Evolutionary conservation across 371 early-diverging fungal species (phyloP).

Genomic region (Mucor velutinosus): DNA sequence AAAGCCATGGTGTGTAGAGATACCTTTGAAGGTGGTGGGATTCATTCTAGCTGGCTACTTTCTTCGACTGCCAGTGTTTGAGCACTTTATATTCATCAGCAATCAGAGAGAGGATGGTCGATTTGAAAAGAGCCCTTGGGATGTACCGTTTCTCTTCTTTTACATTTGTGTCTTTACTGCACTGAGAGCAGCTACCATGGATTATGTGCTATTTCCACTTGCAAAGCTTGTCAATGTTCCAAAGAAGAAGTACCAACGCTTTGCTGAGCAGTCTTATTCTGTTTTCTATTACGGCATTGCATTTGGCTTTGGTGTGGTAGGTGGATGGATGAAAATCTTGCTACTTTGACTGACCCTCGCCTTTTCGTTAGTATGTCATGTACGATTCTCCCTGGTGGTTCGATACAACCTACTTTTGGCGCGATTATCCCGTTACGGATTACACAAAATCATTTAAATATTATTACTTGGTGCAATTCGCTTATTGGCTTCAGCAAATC

Average conservation of each 20-base stretch:
- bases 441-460: conserved; percentile 62
- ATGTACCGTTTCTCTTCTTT: conserved; percentile 59
- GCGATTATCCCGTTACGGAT: conserved; percentile 60
- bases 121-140: conserved; percentile 58
- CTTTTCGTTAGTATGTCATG: conserved; percentile 52
- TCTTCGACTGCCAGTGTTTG: conserved; percentile 37
- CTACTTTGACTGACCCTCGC: conserved; percentile 18
- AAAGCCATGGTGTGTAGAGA: background rate
- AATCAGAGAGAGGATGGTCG: conserved; percentile 38
- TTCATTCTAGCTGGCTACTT: conserved; percentile 27
- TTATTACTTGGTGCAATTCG: conserved; percentile 71
- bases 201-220: conserved; percentile 57
- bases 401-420: conserved; percentile 64
- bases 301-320: conserved; percentile 54
- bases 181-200: conserved; percentile 57
- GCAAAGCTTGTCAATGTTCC: conserved; percentile 42
- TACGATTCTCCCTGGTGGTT: conserved; percentile 68
- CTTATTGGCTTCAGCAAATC: conserved; percentile 78
- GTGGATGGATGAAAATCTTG: conserved; percentile 4
- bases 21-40: conserved; percentile 4
- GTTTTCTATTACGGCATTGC: conserved; percentile 58
- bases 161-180: conserved; percentile 69
- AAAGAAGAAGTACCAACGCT: conserved; percentile 56
- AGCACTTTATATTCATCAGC: conserved; percentile 51
- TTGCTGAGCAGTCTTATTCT: conserved; percentile 73